Evolutionary conservation across 805 yeast species (phyloP), one percentile per base, ranked within the genome.

Genomic region (Ogataea corticis): DNA sequence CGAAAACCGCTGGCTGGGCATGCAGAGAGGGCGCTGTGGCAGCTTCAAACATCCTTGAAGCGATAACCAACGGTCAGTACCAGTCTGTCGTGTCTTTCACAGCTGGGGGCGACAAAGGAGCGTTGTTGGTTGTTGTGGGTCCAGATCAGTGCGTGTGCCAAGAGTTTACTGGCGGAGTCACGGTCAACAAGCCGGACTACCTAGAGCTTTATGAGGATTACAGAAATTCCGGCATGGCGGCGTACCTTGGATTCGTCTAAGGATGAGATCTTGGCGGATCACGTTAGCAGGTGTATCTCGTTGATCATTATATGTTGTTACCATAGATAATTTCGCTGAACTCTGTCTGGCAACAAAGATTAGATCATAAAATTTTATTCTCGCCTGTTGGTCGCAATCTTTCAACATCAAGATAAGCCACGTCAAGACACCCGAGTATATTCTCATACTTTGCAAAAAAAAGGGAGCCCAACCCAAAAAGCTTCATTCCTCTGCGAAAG

Each of bases 1-100:
- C 44, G 27, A 52, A 52, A 18, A 49, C 54, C 1, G 56, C 56
- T 13, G 56, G 56, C 11, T 42, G 56, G 51, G 56, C 56, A 12
- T 47, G 17, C 32, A 41, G 48, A 17, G 29, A 52, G 28, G 56
- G 54, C 21, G 4, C 21, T 10, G 16, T 14, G 5, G 34, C 34
- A 6, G 21, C 12, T 4, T 6, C 34, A 7, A 32, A 32, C 34
- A 32, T 32, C 5, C 21, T 32, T 10, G 4, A n/a, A n/a, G n/a
- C n/a, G n/a, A n/a, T n/a, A n/a, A n/a, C 12, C 19, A 13, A 28
- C 13, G 13, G 5, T n/a, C 13, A 28, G 6, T 28, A 28, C 31
- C 15, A 28, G 15, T 28, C 31, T 13, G 6, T 28, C 6, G 13
- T 5, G 5, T 32, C 18, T 32, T 10, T 17, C 4, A 32, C 21